Base-by-base conservation (phyloP, 2,329 filamentous ascomycete genomes). In the Aspergillus ochraceus region DNA sequence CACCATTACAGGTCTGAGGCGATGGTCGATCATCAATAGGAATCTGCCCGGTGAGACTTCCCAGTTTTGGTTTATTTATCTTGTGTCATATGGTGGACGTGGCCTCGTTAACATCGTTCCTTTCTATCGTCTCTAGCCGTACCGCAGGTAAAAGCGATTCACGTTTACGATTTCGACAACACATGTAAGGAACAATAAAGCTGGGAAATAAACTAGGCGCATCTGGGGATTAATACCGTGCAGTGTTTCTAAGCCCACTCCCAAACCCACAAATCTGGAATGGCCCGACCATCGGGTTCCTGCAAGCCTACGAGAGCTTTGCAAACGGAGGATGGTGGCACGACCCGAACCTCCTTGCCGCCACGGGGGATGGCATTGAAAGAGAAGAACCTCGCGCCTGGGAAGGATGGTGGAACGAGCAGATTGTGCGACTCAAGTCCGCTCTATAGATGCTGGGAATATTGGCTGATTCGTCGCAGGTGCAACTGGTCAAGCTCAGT, bases 91-190 rank as follows among this genome's bases (percentile, higher is more conserved):
- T 14, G 39, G 46, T 47, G 10, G 9, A 22, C 26, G 24, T 49
- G 45, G 17, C n/a, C 50, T 29, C 46, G 6, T 32, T 52, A 29
- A 63, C 54, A 9, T 49, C 11, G 14, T 12, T 50, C 3, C 17
- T 51, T 30, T 52, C 12, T 17, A 14, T 17, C n/a, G 14, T 49
- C 12, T 20, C 49, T 63, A 85, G 84, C 86, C 32, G 82, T 87
- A 11, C 82, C 89, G 47, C 81, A 86, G 57, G 89, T 98, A 76
- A 91, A 86, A 73, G 80, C 87, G 9, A 87, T 99, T 55, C 94
- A 98, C 73, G 85, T 99, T 67, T 98, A 98, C 79, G 95, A 99
- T 76, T 99, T 98, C 76, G 95, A 99, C 77, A 98, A 99, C 72
- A 98, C 94, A 42, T 80, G 91, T 94, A 80, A 74, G 88, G 14